Evolutionary conservation across 2,329 filamentous ascomycete species (phyloP), one percentile per base, ranked within the genome.

Genomic region (Trichoderma sp.): DNA sequence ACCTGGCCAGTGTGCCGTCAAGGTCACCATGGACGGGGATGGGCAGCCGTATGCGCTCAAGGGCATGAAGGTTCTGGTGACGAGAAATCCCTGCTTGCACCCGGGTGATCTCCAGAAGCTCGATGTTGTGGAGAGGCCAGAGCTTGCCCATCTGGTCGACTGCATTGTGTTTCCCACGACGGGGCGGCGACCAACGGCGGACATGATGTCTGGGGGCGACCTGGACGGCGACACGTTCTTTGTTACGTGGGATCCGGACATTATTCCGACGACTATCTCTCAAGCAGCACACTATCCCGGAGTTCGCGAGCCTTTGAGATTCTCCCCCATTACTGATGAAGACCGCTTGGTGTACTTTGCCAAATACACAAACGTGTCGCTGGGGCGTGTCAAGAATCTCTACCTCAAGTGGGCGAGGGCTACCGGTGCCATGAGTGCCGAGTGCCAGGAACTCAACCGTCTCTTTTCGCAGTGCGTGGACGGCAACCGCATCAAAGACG

Each of bases 21-120:
- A 73, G 34, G 69, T 78, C 26, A 79, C 78, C 15, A 68, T 71
- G 52, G 74, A 78, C 47, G 72, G 70, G 2, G 71, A 77, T 63
- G 77, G 78, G 4, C 69, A 71, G 41, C 69, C 77, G 12, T 66
- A 70, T 48, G 74, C 77, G 2, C 66, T 80, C 3, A 73, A 70
- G 30, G 72, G 72, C 12, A 75, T 70, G 30, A 75, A 79, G 28
- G 74, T 79, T 1, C 63, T 78, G 12, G 78, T 79, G 1, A 79
- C 77, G 5, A 69, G 78, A 57, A 80, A 80, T 56, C 78, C 78
- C 0, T 80, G 78, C 67, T 69, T 78, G 14, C 78, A 80, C 65
- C 77, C 78, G 6, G 78, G 78, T 24, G 78, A 80, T 68, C 66
- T 79, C 41, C 78, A 77, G 56, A 80, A 80, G 63, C 78, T 80